phyloP scores from a whole-genome alignment of 2,329 filamentous ascomycete species.

The Fusarium sp. region DNA sequence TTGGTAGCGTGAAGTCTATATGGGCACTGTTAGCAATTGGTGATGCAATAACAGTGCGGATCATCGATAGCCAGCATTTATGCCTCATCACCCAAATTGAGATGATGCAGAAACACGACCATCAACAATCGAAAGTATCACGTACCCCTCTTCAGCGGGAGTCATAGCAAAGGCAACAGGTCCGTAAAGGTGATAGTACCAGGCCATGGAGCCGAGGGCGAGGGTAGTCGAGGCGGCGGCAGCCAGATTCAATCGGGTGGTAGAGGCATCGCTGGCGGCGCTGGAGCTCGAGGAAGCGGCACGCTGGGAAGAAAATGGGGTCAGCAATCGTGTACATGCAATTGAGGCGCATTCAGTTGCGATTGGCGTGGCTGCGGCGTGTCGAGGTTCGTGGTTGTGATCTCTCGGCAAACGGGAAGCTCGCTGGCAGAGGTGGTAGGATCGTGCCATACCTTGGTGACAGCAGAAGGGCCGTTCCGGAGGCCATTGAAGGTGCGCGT shows the following conservation, averaged over 20 bases:
- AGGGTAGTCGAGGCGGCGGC: conserved; percentile 87
- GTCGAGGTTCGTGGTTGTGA: conserved; percentile 41
- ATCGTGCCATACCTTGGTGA: conserved; percentile 75
- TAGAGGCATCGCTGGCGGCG: conserved; percentile 74
- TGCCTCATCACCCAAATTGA: conserved; percentile 46
- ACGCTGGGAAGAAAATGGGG: conserved; percentile 59
- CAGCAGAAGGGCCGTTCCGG: conserved; percentile 76
- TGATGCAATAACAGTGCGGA: conserved; percentile 24
- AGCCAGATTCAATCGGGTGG: conserved; percentile 86
- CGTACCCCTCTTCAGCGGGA: conserved; percentile 97
- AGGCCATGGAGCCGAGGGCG: conserved; percentile 89
- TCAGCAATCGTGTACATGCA: conserved; percentile 51
- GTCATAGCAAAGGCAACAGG: conserved; percentile 88
- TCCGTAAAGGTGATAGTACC: conserved; percentile 98
- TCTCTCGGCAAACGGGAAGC: conserved; percentile 51
- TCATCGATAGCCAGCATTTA: conserved; percentile 43
- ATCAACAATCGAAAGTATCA: conserved; percentile 46
- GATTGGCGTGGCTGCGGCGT: conserved; percentile 44
- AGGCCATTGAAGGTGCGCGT: conserved; percentile 85
- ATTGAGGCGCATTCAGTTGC: conserved; percentile 37
- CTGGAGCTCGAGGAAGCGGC: conserved; percentile 78
- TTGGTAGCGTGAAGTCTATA: conserved; percentile 86
- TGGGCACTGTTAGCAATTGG: conserved; percentile 44
- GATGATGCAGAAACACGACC: conserved; percentile 2
- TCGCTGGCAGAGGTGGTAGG: conserved; percentile 43